Conservation (phyloP, 331 rosid species). For the Rosa hybrid region DNA sequence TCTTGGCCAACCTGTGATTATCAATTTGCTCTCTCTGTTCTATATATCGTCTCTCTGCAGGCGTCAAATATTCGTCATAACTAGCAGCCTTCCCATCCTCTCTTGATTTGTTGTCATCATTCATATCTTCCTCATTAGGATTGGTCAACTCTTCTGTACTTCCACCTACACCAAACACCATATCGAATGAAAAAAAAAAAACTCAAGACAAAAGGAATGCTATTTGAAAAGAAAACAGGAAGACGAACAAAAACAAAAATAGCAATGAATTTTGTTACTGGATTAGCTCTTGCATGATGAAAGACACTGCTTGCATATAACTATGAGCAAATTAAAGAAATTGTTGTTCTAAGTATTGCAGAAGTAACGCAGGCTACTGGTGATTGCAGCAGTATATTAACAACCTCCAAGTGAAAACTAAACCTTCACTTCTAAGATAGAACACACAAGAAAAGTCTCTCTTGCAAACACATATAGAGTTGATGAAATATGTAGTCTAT, state of each 20-base stretch:
- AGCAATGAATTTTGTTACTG: not conserved
- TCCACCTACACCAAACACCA: conserved; percentile 47
- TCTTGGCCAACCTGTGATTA: conserved; percentile 77
- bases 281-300: not conserved
- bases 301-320: not conserved
- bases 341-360: not conserved
- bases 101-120: conserved; percentile 36
- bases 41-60: conserved; percentile 87
- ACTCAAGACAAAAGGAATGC: not conserved
- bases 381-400: not conserved
- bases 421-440: not conserved
- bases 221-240: not conserved
- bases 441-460: not conserved
- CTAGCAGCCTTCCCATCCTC: conserved; percentile 59
- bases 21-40: conserved; percentile 89
- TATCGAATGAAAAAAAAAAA: conserved; percentile 2
- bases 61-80: conserved; percentile 78
- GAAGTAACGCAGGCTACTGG: not conserved
- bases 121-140: conserved; percentile 51
- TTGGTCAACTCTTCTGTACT: conserved; percentile 46
- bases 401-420: not conserved
- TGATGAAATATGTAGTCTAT: not conserved
- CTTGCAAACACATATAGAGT: not conserved
- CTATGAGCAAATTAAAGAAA: not conserved
- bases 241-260: not conserved